Conservation (phyloP, 768 basidiomycete species). For the Leccinum fibrillosum region DNA sequence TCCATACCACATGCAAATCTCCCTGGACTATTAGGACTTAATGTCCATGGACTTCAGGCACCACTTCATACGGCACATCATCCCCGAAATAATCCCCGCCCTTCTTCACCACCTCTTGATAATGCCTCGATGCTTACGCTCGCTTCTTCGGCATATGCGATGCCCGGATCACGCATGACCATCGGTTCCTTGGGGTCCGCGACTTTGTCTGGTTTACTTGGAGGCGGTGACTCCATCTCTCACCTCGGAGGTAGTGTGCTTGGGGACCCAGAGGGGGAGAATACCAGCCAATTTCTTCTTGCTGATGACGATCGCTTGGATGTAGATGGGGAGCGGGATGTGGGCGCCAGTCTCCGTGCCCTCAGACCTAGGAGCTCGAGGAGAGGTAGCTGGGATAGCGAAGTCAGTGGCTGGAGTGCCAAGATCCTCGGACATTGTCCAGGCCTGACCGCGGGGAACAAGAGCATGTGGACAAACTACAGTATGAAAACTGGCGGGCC, state of each 20-base stretch:
- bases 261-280: slow-evolving; percentile 54
- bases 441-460: slow-evolving; percentile 47
- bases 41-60: slow-evolving; percentile 54
- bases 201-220: slow-evolving; percentile 49
- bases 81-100: slow-evolving; percentile 93
- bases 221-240: slow-evolving; percentile 60
- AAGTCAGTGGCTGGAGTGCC: slow-evolving; percentile 86
- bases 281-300: slow-evolving; percentile 62
- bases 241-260: slow-evolving; percentile 64
- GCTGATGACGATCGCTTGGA: slow-evolving; percentile 66
- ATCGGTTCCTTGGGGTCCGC: slow-evolving; percentile 42
- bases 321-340: slow-evolving; percentile 52
- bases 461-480: slow-evolving; percentile 59
- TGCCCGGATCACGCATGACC: slow-evolving; percentile 54
- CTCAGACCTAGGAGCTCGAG: slow-evolving; percentile 81
- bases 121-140: slow-evolving; percentile 92
- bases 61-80: slow-evolving; percentile 90
- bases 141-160: slow-evolving; percentile 88
- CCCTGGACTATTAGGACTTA: slow-evolving; percentile 28
- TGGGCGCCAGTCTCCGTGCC: slow-evolving; percentile 88
- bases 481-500: slow-evolving; percentile 56
- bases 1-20: slow-evolving; percentile 22
- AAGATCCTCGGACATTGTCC: slow-evolving; percentile 47
- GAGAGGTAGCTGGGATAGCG: slow-evolving; percentile 90
- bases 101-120: slow-evolving; percentile 84